Evolutionary conservation across 768 basidiomycete genomes (phyloP), one percentile per base, ranked within the genome.

Genomic region (Thelephora ganbajun): DNA sequence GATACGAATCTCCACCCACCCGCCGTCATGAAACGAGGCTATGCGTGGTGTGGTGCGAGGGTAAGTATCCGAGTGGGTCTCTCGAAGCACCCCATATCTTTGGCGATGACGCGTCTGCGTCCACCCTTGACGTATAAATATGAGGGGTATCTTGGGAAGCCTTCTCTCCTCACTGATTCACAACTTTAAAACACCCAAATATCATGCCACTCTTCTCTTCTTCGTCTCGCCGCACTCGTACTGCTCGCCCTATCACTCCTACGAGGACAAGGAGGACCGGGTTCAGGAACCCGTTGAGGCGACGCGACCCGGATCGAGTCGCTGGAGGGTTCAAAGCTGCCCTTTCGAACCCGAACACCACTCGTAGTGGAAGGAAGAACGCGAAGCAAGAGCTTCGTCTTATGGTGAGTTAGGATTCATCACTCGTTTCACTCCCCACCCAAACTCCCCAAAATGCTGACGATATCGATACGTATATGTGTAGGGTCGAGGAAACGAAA

Each of bases 281-380:
- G 41, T 48, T 23, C 41, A 41, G 18, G 12, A 41, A 18, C 39
- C 39, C 39, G 16, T 50, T 53, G 48, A 53, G 56, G 43, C 47
- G 52, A 23, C 57, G 52, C 50, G 66, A 74, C 53, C 64, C 55
- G 22, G 68, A 71, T 46, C 67, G 68, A 33, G 70, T 72, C 36
- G 71, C 71, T 19, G 71, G 66, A 30, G 72, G 72, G 30, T 68
- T 69, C 57, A 72, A 69, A 60, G 69, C 71, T 33, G 70, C 73
- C 2, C 60, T 74, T 4, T 48, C 68, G n/a, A 77, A 73, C 53
- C 72, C 75, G 2, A 70, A 72, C 44, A 74, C 73, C 6, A 71
- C 70, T 3, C 63, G 55, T 9, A 42, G 56, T n/a, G 70, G 71
- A 3, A 63, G 72, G 11, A 65, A 64, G 53, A 65, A 67, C 49